Percentiles rank a stretch among this genome's conserved stretches.
These are phyloP conservation scores for Fusarium irregulare DNA, from an alignment of 2,329 filamentous ascomycete genomes.

Conservation along the genomic window DNA sequence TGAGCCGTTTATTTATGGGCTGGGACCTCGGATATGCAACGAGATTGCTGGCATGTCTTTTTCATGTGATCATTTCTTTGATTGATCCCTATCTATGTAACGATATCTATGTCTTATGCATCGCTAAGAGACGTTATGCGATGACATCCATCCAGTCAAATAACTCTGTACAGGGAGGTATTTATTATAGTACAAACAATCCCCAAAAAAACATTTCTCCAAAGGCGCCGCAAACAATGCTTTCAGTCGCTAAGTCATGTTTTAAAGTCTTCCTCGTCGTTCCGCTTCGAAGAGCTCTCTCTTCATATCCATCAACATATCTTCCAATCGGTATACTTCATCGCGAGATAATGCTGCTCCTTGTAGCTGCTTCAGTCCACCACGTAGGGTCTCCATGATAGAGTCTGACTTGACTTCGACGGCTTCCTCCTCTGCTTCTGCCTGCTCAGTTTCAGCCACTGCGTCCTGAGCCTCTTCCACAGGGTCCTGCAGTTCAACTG, in stretches of 20 bases:
- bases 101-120: slow-evolving; percentile 18
- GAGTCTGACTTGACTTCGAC: slow-evolving; percentile 31
- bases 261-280: slow-evolving; percentile 61
- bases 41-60: neutral
- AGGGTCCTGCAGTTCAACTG: neutral
- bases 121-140: slow-evolving; percentile 27
- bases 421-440: slow-evolving; percentile 6
- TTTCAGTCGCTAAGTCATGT: slow-evolving; percentile 22
- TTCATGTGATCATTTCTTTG: slow-evolving; percentile 23
- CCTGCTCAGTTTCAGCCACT: slow-evolving; percentile 1
- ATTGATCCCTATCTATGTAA: slow-evolving; percentile 31
- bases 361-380: slow-evolving; percentile 67
- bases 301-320: slow-evolving; percentile 83
- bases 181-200: slow-evolving; percentile 35
- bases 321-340: slow-evolving; percentile 78
- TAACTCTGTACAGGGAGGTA: slow-evolving; percentile 33
- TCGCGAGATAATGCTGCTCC: slow-evolving; percentile 69
- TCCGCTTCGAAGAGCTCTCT: slow-evolving; percentile 78
- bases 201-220: slow-evolving; percentile 26
- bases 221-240: slow-evolving; percentile 37
- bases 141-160: slow-evolving; percentile 3
- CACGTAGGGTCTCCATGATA: slow-evolving; percentile 51
- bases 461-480: slow-evolving; percentile 8
- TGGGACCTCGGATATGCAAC: neutral
- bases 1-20: neutral